Percentiles rank a stretch among this genome's conserved stretches.
Conservation (phyloP, 73 alveolate species). For the Symbiodinium natans region DNA sequence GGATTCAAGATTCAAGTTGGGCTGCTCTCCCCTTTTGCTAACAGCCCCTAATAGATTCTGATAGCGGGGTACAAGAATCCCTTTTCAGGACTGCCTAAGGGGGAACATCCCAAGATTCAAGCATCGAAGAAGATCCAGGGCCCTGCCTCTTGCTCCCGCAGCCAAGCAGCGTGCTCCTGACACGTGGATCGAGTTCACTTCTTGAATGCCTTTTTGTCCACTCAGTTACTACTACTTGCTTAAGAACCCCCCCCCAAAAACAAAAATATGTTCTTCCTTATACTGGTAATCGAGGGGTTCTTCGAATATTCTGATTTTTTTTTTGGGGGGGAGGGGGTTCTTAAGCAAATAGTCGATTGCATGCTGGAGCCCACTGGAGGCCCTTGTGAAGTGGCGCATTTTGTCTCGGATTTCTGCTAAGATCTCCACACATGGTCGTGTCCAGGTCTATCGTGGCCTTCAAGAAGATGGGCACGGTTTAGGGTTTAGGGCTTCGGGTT, state of each 20-base stretch:
- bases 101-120: too few relatives aligned
- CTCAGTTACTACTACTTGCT: not conserved
- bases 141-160: not conserved
- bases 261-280: too few relatives aligned
- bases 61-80: not conserved
- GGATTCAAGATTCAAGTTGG: too few relatives aligned
- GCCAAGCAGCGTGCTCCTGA: not conserved
- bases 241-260: not conserved
- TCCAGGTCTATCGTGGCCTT: not conserved
- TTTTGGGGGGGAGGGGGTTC: not conserved
- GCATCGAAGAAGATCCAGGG: too few relatives aligned
- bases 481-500: not conserved
- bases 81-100: not conserved
- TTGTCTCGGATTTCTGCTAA: not conserved
- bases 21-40: too few relatives aligned
- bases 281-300: too few relatives aligned
- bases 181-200: not conserved
- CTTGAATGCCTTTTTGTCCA: too few relatives aligned
- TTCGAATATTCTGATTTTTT: too few relatives aligned
- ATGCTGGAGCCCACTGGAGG: not conserved
- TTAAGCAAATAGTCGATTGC: not conserved
- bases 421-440: not conserved
- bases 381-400: too few relatives aligned
- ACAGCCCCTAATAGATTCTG: too few relatives aligned
- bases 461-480: not conserved